These are phyloP conservation scores for Mycosphaerella sp. DNA, from an alignment of 2,329 filamentous ascomycete genomes.

Conservation along the genomic window DNA sequence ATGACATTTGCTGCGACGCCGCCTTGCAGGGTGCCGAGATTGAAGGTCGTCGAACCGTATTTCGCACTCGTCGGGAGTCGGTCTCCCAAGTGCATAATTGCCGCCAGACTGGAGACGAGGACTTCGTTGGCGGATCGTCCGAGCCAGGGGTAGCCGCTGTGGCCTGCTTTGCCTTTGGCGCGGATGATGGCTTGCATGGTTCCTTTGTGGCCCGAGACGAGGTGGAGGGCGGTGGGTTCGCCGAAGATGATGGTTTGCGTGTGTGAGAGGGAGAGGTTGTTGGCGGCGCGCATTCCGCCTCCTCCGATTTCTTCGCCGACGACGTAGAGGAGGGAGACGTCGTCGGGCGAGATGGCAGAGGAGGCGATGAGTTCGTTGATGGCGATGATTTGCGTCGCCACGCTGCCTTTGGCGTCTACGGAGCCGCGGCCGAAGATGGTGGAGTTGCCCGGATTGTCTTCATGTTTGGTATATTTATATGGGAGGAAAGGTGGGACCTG, in stretches of 20 bases:
- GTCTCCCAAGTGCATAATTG: slow-evolving; percentile 54
- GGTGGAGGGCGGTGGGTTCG: slow-evolving; percentile 82
- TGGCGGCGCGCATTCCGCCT: slow-evolving; percentile 64
- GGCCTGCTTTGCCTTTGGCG: slow-evolving; percentile 69
- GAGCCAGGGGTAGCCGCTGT: slow-evolving; percentile 88
- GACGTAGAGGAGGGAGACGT: slow-evolving; percentile 52
- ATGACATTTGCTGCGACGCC: slow-evolving; percentile 89
- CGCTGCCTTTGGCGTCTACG: slow-evolving; percentile 53
- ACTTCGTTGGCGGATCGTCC: slow-evolving; percentile 79
- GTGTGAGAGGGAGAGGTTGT: slow-evolving; percentile 41
- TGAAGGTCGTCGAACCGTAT: slow-evolving; percentile 84
- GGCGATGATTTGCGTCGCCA: slow-evolving; percentile 69
- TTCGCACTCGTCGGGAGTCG: slow-evolving; percentile 67
- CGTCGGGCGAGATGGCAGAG: slow-evolving; percentile 38
- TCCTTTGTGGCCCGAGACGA: slow-evolving; percentile 90
- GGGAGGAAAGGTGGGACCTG: slow-evolving; percentile 64
- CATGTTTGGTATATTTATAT: slow-evolving; percentile 49
- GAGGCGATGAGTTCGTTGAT: slow-evolving; percentile 47
- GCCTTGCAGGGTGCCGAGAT: slow-evolving; percentile 70
- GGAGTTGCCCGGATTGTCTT: slow-evolving; percentile 32
- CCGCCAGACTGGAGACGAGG: slow-evolving; percentile 64
- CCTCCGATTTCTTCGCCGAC: slow-evolving; percentile 79
- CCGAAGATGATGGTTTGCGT: slow-evolving; percentile 73
- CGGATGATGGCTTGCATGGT: slow-evolving; percentile 60
- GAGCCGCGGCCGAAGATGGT: slow-evolving; percentile 59